phyloP scores from a whole-genome alignment of 257 asterid genomes.

The Ehretia macrophylla region DNA sequence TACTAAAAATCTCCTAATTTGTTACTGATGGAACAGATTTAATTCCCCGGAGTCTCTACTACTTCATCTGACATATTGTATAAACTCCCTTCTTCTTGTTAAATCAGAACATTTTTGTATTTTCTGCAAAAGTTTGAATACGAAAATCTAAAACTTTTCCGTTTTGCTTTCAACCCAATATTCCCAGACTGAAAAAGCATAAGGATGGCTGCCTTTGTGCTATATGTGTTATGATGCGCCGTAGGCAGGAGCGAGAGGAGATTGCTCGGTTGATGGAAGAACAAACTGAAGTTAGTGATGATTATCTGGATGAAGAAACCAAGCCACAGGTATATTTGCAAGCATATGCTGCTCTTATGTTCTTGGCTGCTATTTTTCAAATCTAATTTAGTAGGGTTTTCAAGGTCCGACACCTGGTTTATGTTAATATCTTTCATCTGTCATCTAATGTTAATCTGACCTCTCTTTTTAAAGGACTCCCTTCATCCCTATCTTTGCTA shows the following conservation, averaged over 20 bases:
- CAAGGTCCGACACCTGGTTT: too few relatives aligned
- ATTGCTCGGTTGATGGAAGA: constrained; percentile 64
- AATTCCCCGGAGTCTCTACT: too few relatives aligned
- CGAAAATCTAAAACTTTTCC: neutral
- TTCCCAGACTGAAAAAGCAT: constrained; percentile 86
- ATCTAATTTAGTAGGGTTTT: neutral
- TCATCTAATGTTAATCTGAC: too few relatives aligned
- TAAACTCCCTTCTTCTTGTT: too few relatives aligned
- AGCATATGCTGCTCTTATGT: neutral
- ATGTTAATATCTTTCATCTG: too few relatives aligned
- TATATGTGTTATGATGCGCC: constrained; percentile 95
- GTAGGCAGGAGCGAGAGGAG: constrained; percentile 91
- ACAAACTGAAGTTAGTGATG: constrained; percentile 61
- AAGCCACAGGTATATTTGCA: constrained; percentile 49
- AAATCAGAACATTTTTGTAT: too few relatives aligned
- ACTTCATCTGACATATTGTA: too few relatives aligned
- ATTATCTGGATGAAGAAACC: constrained; percentile 52
- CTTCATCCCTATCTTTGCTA: too few relatives aligned
- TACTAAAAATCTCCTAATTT: too few relatives aligned
- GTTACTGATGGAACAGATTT: too few relatives aligned
- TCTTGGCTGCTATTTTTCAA: neutral
- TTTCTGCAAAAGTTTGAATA: too few relatives aligned
- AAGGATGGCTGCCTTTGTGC: constrained; percentile 97
- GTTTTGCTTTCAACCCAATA: neutral
- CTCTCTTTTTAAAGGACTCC: too few relatives aligned